Conservation (phyloP, 805 yeast genomes). For the Schizosaccharomyces cryophilus region DNA sequence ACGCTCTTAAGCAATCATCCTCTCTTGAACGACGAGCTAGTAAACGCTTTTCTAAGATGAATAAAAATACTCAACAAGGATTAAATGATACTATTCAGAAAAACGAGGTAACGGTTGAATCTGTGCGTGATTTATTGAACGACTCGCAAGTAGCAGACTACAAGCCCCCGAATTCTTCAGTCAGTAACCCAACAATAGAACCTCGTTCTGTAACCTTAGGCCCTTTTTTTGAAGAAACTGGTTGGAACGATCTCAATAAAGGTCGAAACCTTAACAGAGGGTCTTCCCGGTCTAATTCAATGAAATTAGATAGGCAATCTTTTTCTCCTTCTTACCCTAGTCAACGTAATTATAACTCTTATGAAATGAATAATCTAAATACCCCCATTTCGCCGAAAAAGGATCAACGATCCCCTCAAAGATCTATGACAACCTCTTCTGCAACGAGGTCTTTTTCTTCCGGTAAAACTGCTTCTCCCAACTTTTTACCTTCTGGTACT, state of each 20-base stretch:
- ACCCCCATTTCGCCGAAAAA: no score
- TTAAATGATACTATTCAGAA: no score
- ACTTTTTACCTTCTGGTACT: neutral
- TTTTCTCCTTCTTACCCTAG: no score
- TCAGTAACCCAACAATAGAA: no score
- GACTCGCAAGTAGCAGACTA: neutral
- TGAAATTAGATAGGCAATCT: no score
- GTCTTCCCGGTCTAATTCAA: no score
- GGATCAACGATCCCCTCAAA: neutral
- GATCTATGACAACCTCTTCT: neutral
- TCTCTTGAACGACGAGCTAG: slow-evolving; percentile 81
- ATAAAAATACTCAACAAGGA: neutral
- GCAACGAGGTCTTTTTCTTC: neutral
- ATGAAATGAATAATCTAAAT: no score
- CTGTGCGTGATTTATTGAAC: neutral
- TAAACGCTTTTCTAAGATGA: slow-evolving; percentile 56
- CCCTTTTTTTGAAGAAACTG: no score
- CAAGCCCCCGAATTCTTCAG: neutral
- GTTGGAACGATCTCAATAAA: no score
- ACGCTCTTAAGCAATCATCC: slow-evolving; percentile 55
- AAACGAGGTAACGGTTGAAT: neutral
- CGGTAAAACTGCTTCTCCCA: neutral
- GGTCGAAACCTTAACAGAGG: no score
- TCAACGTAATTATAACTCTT: no score
- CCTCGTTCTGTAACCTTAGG: neutral